These are phyloP conservation scores for Boletus sp. DNA, from an alignment of 1,284 basidiomycete species.

Conservation along the genomic window DNA sequence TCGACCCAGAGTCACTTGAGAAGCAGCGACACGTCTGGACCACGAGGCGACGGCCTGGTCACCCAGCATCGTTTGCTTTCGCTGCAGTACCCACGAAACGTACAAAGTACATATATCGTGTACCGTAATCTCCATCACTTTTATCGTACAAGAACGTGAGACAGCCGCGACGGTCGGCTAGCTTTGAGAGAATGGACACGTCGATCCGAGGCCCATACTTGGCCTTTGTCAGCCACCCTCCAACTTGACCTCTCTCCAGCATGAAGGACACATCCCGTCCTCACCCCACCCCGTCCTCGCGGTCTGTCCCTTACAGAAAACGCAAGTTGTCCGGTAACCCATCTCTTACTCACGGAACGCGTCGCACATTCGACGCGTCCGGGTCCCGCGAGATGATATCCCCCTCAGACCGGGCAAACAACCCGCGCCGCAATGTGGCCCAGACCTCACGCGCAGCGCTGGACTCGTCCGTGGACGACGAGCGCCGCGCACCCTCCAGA, in stretches of 20 bases:
- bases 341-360: constrained; percentile 13
- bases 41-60: background rate
- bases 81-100: too few relatives aligned
- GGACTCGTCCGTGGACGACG: background rate
- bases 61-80: background rate
- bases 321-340: constrained; percentile 1
- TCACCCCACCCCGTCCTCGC: constrained; percentile 12
- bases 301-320: constrained; percentile 22
- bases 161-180: constrained; percentile 12
- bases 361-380: constrained; percentile 14
- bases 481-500: constrained; percentile 1
- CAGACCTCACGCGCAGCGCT: background rate
- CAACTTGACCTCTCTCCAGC: constrained; percentile 10
- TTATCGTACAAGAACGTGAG: background rate
- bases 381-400: background rate
- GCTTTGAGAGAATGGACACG: background rate
- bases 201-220: constrained; percentile 6
- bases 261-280: constrained; percentile 28
- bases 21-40: too few relatives aligned
- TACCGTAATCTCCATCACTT: background rate
- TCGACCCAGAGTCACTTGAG: too few relatives aligned
- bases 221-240: constrained; percentile 19
- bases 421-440: constrained; percentile 1
- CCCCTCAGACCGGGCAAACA: constrained; percentile 7
- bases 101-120: too few relatives aligned